Evolutionary conservation across 2,329 filamentous ascomycete genomes (phyloP), one percentile per base, ranked within the genome.

Genomic region (Trichoderma sp.): DNA sequence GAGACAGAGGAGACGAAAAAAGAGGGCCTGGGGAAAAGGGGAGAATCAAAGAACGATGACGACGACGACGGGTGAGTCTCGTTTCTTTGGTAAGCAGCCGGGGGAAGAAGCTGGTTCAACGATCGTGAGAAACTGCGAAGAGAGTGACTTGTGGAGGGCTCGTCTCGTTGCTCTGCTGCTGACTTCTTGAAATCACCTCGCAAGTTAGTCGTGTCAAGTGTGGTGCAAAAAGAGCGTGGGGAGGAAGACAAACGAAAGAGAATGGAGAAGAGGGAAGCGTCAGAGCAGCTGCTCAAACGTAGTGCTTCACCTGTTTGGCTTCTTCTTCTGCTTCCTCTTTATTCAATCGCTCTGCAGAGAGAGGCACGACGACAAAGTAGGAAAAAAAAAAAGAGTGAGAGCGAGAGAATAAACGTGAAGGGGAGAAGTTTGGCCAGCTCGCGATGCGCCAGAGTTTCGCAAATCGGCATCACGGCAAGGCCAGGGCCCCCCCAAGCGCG

Each of bases 391-490:
- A 3, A 35, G 33, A 35, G 31, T 1, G 11, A 35, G 33, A 35
- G 31, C 7, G 31, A 40, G 40, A 43, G 19, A 43, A 43, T 7
- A 10, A 40, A 19, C 4, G 14, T 19, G 37, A 40, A 58, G 27
- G 19, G 40, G 40, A 43, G 6, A 43, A 19, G 40, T 43, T 24
- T 31, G 24, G 35, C 47, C 62, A 65, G 63, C 53, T 66, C 53
- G 24, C 29, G 37, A 66, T 66, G 37, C 37, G 63, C 56, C 37
- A 31, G 60, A 21, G 27, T 31, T 37, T 56, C 33, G 61, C 40
- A 49, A 57, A 66, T 57, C 63, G 52, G 63, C 24, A 58, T 66
- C 63, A 66, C 63, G 63, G 63, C 63, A 49, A 35, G 53, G 31
- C 24, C 29, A 40, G 33, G 33, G 52, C 52, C 33, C 49, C 27